phyloP scores from a whole-genome alignment of 371 early-diverging fungal genomes.

The Phascolomyces articulosus region DNA sequence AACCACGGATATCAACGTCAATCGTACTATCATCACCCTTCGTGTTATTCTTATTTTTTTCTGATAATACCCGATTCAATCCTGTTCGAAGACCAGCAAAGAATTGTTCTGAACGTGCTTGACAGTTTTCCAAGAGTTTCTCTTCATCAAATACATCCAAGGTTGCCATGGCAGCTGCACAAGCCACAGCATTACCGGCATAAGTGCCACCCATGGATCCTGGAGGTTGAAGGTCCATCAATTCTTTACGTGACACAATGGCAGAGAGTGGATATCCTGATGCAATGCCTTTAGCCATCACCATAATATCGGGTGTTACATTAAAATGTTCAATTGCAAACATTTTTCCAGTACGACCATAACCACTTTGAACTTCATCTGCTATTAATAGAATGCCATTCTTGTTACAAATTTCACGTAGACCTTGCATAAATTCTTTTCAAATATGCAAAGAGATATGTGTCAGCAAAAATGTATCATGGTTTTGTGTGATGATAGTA shows the following conservation, averaged over 20 bases:
- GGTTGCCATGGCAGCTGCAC: slow-evolving; percentile 47
- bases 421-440: slow-evolving; percentile 64
- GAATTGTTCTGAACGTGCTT: slow-evolving; percentile 49
- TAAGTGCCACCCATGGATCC: slow-evolving; percentile 57
- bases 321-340: slow-evolving; percentile 45
- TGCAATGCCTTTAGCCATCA: slow-evolving; percentile 57
- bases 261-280: slow-evolving; percentile 50
- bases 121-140: slow-evolving; percentile 30
- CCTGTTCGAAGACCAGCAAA: slow-evolving; percentile 41
- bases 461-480: slow-evolving; percentile 20
- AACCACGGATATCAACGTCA: slow-evolving; percentile 54
- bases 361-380: slow-evolving; percentile 39
- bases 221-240: slow-evolving; percentile 44
- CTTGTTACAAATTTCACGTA: slow-evolving; percentile 63
- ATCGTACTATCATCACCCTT: no score
- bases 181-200: slow-evolving; percentile 50
- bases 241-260: slow-evolving; percentile 40
- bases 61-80: slow-evolving; percentile 37
- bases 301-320: slow-evolving; percentile 49
- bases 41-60: no score
- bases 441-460: no score
- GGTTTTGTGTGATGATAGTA: no score
- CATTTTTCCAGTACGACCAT: slow-evolving; percentile 37
- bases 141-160: background rate
- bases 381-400: slow-evolving; percentile 36